phyloP scores from a whole-genome alignment of 805 yeast species.

The Pichia nakasei region DNA sequence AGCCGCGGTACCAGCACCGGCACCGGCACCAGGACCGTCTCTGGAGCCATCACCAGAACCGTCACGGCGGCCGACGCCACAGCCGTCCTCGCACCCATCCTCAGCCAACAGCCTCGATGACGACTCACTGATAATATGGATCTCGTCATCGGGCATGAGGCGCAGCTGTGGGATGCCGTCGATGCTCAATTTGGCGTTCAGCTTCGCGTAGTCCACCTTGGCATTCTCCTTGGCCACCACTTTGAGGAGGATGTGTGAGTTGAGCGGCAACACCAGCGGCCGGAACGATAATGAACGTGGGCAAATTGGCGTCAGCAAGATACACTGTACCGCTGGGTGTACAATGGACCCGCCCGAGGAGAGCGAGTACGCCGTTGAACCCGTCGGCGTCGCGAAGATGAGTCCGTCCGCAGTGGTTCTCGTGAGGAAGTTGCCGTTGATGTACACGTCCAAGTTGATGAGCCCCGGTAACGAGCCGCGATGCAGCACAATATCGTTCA shows the following conservation, averaged over 20 bases:
- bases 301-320: slow-evolving; percentile 81
- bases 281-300: slow-evolving; percentile 87
- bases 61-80: no score
- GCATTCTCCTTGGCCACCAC: slow-evolving; percentile 39
- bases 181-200: slow-evolving; percentile 53
- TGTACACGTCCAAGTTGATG: slow-evolving; percentile 72
- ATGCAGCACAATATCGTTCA: slow-evolving; percentile 87
- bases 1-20: no score
- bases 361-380: slow-evolving; percentile 87
- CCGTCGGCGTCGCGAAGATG: slow-evolving; percentile 82
- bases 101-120: slow-evolving; percentile 45
- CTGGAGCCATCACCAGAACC: no score
- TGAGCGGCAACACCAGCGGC: slow-evolving; percentile 74
- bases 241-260: slow-evolving; percentile 62
- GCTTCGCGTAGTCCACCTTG: slow-evolving; percentile 17
- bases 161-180: slow-evolving; percentile 78
- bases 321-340: slow-evolving; percentile 79
- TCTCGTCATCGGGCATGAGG: slow-evolving; percentile 68
- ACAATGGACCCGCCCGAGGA: slow-evolving; percentile 90
- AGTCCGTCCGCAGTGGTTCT: slow-evolving; percentile 91
- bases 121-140: slow-evolving; percentile 58
- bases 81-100: no score
- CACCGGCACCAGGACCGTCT: no score
- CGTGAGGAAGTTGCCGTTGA: slow-evolving; percentile 78
- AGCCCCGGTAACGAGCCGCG: slow-evolving; percentile 84